A percentile compares a stretch with the other conserved stretches of the same genome.
Evolutionary conservation across 1,284 basidiomycete genomes (phyloP).

Genomic region (Fistulina hepatica): DNA sequence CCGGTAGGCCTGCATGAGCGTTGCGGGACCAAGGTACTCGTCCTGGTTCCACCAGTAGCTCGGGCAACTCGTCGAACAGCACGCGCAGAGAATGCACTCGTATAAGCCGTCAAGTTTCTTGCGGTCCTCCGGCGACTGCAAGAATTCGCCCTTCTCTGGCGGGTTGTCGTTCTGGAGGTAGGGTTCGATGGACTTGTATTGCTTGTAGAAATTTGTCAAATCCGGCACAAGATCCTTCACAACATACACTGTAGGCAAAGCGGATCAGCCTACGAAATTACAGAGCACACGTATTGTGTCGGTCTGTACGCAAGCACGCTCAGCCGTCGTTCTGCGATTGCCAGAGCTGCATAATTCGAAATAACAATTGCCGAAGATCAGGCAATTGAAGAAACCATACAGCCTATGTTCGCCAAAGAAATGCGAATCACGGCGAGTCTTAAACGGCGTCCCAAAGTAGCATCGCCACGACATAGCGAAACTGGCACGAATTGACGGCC

Average conservation of each 20-base stretch:
- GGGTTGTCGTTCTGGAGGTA: slow-evolving; percentile 89
- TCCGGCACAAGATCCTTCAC: slow-evolving; percentile 97
- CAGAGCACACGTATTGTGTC: no score
- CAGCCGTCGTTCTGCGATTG: no score
- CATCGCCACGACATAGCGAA: no score
- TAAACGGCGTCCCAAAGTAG: no score
- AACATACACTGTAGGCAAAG: slow-evolving; percentile 71
- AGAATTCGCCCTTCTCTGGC: slow-evolving; percentile 73
- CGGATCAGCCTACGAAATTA: no score
- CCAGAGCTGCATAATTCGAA: no score
- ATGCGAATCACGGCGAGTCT: no score
- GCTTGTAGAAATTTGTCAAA: slow-evolving; percentile 92
- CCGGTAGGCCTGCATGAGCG: slow-evolving; percentile 90
- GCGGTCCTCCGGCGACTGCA: slow-evolving; percentile 87
- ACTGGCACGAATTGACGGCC: no score
- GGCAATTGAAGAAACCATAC: no score
- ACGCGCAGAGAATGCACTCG: slow-evolving; percentile 90
- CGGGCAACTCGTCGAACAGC: slow-evolving; percentile 95
- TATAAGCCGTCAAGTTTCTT: slow-evolving; percentile 96
- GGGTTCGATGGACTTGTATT: slow-evolving; percentile 98
- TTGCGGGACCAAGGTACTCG: slow-evolving; percentile 94
- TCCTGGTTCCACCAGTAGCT: slow-evolving; percentile 99
- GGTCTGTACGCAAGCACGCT: no score
- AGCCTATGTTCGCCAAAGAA: no score
- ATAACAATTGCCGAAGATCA: no score